Base-by-base conservation (phyloP, 176 grass and related monocot species). In the Puccinellia tenuiflora region DNA sequence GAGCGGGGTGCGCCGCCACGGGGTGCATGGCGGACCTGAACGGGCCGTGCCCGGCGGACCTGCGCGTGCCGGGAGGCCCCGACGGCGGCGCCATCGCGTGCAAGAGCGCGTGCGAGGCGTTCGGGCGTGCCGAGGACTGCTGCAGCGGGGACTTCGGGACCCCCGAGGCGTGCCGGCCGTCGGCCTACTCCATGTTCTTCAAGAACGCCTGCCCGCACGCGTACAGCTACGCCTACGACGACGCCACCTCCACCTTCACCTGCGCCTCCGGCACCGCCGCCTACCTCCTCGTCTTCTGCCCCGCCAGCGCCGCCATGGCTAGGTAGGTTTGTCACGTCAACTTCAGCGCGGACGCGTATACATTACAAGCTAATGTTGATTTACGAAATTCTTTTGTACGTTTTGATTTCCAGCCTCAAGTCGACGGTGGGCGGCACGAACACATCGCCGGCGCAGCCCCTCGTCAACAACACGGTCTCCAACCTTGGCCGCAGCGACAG, bases 61-160 rank as follows among this genome's bases (percentile, higher is more conserved):
- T 97, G 30, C 83, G 64, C 59, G 91, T 96, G 35, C 25, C n/a
- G n/a, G n/a, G 47, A 2, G 71, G 55, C 28, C 7, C 78, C 18
- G 80, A 68, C 6, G 79, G 83, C 15, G 74, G 60, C 15, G 35
- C 66, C 10, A 89, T 92, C n/a, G 93, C 93, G 12, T 95, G 93
- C 63, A 88, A 90, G 85, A 95, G 93, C 82, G 93, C 90, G 57
- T 95, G 90, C 79, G 93, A 81, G 34, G 93, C 93, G 68, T 95
- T 84, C 88, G 46, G 65, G 14, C 73, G 66, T 39, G 80, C 88
- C 0, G 82, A 90, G 72, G 88, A 86, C 73, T 97, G 92, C 83
- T 97, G 94, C 88, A 94, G 76, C 65, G 94, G 92, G 38, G 87
- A 59, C 20, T 90, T 78, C 66, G 29, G 37, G 14, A 89, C 15